Conservation (phyloP, 1,139 yeast species). For the Scheffersomyces cryptocercus region DNA sequence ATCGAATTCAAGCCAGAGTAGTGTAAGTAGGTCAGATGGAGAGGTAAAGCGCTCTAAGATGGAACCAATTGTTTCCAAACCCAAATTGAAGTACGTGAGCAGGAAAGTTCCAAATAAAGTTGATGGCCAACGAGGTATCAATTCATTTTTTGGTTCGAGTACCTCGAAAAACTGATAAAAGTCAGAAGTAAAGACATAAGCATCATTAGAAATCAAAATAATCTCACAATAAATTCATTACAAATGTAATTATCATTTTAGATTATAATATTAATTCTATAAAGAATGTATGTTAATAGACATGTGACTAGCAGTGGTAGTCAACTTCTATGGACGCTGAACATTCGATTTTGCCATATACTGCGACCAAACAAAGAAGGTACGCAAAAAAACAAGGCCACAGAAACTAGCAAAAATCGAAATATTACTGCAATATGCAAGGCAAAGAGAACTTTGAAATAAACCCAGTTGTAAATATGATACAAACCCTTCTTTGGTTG, state of each 20-base stretch:
- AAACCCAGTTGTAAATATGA: constrained; percentile 1
- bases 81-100: constrained; percentile 8
- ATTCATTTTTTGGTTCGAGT: constrained; percentile 3
- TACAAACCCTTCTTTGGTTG: background rate
- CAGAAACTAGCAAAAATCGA: background rate
- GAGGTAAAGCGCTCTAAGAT: background rate
- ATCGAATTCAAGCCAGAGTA: background rate
- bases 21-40: background rate
- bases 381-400: background rate
- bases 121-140: constrained; percentile 2
- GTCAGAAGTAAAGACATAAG: no score
- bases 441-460: background rate
- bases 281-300: background rate
- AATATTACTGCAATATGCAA: background rate
- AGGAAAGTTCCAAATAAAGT: constrained; percentile 8
- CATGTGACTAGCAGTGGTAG: background rate
- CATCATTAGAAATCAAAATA: no score
- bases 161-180: background rate
- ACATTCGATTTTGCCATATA: background rate
- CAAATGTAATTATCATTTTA: background rate
- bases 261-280: background rate
- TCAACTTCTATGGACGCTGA: constrained; percentile 1
- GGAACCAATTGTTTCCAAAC: background rate
- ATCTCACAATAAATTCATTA: background rate
- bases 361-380: background rate